These are phyloP conservation scores for Ophiocordyceps unilateralis DNA, from an alignment of 2,329 filamentous ascomycete species.

Conservation along the genomic window DNA sequence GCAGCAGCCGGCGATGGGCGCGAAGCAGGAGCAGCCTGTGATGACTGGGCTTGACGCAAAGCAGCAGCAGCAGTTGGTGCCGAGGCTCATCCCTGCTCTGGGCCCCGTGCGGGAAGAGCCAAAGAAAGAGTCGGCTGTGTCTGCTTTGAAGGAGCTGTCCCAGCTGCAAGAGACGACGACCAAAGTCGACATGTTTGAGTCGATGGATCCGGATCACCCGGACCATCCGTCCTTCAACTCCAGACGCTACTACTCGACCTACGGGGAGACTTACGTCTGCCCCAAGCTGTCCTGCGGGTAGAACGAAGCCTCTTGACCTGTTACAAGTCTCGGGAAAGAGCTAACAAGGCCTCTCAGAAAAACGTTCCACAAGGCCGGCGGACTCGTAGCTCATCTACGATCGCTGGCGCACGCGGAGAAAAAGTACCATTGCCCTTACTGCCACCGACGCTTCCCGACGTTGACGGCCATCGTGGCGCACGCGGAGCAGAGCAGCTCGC, in stretches of 20 bases:
- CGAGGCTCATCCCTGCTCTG: no score
- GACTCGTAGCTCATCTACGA: constrained; percentile 24
- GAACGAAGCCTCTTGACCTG: constrained; percentile 10
- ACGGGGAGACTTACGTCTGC: constrained; percentile 31
- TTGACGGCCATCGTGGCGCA: constrained; percentile 28
- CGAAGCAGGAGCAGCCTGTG: no score
- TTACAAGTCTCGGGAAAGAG: no score
- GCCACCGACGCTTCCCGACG: constrained; percentile 21
- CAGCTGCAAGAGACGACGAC: no score
- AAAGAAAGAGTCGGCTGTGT: no score
- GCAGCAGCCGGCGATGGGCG: no score
- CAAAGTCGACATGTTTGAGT: not conserved
- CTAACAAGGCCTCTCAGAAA: constrained; percentile 14
- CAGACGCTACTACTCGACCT: constrained; percentile 25
- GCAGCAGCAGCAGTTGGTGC: no score
- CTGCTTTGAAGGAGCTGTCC: no score
- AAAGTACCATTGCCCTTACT: constrained; percentile 25
- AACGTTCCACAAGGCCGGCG: constrained; percentile 15
- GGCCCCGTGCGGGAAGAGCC: no score
- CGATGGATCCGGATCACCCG: constrained; percentile 23
- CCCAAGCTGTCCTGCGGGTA: constrained; percentile 34
- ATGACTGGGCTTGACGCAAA: no score
- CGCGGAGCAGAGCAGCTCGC: constrained; percentile 23
- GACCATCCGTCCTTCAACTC: constrained; percentile 27
- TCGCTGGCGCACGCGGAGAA: constrained; percentile 21